These are phyloP conservation scores for Ambrosiella beaveri DNA, from an alignment of 2,329 filamentous ascomycete genomes.

Conservation along the genomic window DNA sequence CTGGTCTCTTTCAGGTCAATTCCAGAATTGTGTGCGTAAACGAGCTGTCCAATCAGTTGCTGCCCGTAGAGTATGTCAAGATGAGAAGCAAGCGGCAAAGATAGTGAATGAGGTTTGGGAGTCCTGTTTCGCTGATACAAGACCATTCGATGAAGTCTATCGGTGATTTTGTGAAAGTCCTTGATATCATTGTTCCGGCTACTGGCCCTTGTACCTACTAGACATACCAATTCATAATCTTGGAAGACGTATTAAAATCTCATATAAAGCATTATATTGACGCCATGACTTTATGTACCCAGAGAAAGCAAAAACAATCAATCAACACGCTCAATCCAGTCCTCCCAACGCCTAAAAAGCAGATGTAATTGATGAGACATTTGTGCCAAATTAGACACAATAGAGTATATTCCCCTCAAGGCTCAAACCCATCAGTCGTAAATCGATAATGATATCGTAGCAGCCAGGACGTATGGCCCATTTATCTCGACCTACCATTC, in stretches of 20 bases:
- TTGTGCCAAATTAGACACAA: too few relatives aligned
- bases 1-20: conserved; percentile 77
- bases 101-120: conserved; percentile 98
- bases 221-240: neutral
- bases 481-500: neutral
- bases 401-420: too few relatives aligned
- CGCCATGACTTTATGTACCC: neutral
- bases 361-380: too few relatives aligned
- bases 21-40: conserved; percentile 78
- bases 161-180: conserved; percentile 28
- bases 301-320: neutral
- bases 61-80: conserved; percentile 62
- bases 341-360: too few relatives aligned
- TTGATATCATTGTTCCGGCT: neutral
- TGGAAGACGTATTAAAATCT: neutral
- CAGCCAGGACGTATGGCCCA: neutral
- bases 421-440: too few relatives aligned
- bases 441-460: neutral
- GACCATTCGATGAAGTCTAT: conserved; percentile 95
- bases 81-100: conserved; percentile 70
- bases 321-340: too few relatives aligned
- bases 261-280: neutral
- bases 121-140: conserved; percentile 83
- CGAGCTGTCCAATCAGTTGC: conserved; percentile 67
- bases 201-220: neutral